Evolutionary conservation across 1,284 basidiomycete species (phyloP), one percentile per base, ranked within the genome.

Genomic region (Austroboletus olivaceoglutinosus): DNA sequence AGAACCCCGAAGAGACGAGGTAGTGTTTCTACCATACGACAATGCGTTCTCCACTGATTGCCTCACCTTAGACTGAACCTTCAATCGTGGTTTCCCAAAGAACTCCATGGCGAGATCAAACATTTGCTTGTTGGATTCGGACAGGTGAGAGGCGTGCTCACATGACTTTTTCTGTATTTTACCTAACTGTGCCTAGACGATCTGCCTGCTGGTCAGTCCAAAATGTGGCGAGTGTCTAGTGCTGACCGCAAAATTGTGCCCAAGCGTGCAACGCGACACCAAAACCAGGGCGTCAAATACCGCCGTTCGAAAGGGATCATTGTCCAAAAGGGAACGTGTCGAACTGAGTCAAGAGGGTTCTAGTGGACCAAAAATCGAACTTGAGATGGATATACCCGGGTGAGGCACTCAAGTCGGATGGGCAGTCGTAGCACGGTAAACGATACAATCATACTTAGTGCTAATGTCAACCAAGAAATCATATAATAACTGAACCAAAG

Each of bases 61-160:
- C 31, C 46, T n/a, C 43, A 10, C 42, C n/a, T 23, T 51, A 90
- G 91, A 47, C 68, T 94, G 36, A 95, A 94, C 62, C 76, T 97
- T 4, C 85, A 97, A 68, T 92, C 89, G 0, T 97, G 94, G 94
- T 77, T 97, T 1, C 94, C 93, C 0, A 78, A 76, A 21, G 82
- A 88, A 52, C 73, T 91, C 1, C 89, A 92, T 59, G 79, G 77
- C 10, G 84, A 91, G 6, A 93, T 97, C 60, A 97, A 96, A 65
- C 86, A 88, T 46, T 70, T 93, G 70, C 77, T 98, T 4, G 94
- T 97, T 8, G 93, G 94, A 0, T 96, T 97, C 58, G 94, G 94
- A 13, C 96, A 98, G 77, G 89, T 89, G 56, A 47, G 69, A n/a
- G 8, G 1, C n/a, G 7, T 21, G 6, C 11, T n/a, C 7, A 19